Evolutionary conservation across 805 yeast genomes (phyloP), one percentile per base, ranked within the genome.

Genomic region (Candida quercuum): DNA sequence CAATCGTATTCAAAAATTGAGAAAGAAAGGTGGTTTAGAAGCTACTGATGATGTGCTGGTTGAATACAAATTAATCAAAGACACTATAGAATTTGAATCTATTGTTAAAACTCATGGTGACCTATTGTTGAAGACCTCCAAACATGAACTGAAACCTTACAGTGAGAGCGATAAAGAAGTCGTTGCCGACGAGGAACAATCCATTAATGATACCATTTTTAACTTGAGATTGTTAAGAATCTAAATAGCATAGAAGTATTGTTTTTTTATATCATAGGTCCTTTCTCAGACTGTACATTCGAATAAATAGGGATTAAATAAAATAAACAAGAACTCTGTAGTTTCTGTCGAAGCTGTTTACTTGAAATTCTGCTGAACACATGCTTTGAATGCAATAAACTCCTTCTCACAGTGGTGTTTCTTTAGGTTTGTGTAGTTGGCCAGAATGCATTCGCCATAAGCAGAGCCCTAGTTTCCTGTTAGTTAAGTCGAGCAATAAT

Each of bases 1-100:
- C 57, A 93, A 93, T 76, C 88, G 99, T 67, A 87, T 93, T 50
- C 99, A 93, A 74, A 83, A 96, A 64, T 77, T 89, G 59, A 84
- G 99, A 68, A 93, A 93, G 82, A 88, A 89, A 75, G 88, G 86
- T 47, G 95, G 96, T 24, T 73, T 93, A 57, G 85, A 85, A 58
- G 89, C 95, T 45, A 91, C 97, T 32, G 99, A 93, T 60, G 99
- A 93, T 51, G 94, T 93, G 36, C 63, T 76, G 46, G 96, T 93
- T 42, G 88, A 91, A 64, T 86, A 86, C 64, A 67, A 76, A 46
- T 59, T 88, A 43, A 49, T 66, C 40, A 74, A 78, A 47, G 78
- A 75, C 47, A 78, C 86, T 42, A 73, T 84, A 51, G 76, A 72
- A 20, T 69, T 89, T 39, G 78, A 71, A 32, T 61, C 64, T 14